These are phyloP conservation scores for Solanum aculeatissimum DNA, from an alignment of 305 asterid species.

Conservation along the genomic window DNA sequence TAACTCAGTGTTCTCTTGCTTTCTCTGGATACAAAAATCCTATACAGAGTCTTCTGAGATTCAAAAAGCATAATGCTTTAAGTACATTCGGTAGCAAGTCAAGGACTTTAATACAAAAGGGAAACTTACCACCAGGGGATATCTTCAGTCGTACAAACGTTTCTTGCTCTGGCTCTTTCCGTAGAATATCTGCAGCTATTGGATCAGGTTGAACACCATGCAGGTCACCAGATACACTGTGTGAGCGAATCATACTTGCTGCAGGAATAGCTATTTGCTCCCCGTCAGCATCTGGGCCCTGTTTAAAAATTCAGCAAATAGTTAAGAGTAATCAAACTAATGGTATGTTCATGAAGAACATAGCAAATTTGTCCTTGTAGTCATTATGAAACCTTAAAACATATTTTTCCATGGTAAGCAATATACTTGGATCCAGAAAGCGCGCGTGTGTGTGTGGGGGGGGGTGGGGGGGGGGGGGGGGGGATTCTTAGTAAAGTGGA, in stretches of 20 bases:
- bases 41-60: not conserved
- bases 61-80: not conserved
- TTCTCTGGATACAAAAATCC: not conserved
- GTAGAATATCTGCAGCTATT: slow-evolving; percentile 91
- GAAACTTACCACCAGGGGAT: slow-evolving; percentile 62
- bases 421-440: not conserved
- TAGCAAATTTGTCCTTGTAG: not conserved
- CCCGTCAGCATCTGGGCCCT: slow-evolving; percentile 43
- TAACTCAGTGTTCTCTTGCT: not conserved
- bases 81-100: not conserved
- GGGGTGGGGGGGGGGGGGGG: no score
- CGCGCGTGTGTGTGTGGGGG: no score
- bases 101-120: slow-evolving; percentile 3
- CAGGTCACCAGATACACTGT: slow-evolving; percentile 91
- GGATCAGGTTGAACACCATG: slow-evolving; percentile 98
- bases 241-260: slow-evolving; percentile 87
- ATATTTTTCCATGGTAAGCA: not conserved
- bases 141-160: slow-evolving; percentile 86
- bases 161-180: slow-evolving; percentile 98
- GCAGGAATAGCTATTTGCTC: slow-evolving; percentile 54
- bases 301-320: slow-evolving; percentile 3
- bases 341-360: not conserved
- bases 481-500: no score
- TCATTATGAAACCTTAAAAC: not conserved
- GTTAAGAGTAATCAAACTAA: not conserved